These are phyloP conservation scores for Phytophthora pluvialis DNA, from an alignment of 352 stramenopile genomes.

Conservation along the genomic window DNA sequence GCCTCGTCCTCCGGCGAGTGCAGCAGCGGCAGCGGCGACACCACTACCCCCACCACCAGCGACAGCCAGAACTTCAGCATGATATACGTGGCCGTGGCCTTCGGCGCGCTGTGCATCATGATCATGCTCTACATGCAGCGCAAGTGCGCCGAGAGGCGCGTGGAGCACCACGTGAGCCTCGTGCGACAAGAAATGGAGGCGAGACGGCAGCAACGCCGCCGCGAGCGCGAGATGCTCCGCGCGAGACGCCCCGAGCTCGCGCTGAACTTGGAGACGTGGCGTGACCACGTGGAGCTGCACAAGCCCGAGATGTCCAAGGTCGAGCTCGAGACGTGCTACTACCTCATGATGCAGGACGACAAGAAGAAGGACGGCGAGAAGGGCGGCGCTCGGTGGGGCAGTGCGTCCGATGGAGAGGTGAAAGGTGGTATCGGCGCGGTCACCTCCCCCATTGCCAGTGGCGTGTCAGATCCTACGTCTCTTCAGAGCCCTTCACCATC, in stretches of 20 bases:
- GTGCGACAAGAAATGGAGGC: conserved; percentile 37
- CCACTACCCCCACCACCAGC: not conserved
- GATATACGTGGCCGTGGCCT: conserved; percentile 43
- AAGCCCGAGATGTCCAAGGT: conserved; percentile 45
- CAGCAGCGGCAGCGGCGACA: conserved; percentile 11
- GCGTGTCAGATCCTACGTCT: conserved; percentile 11
- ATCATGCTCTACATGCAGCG: conserved; percentile 51
- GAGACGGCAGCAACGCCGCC: conserved; percentile 22
- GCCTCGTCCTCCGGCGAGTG: conserved; percentile 12
- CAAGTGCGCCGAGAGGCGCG: conserved; percentile 39
- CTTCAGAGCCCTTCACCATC: conserved; percentile 14
- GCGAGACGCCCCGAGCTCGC: conserved; percentile 34
- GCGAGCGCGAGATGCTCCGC: conserved; percentile 36
- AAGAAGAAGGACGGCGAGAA: conserved; percentile 33
- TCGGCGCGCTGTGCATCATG: conserved; percentile 38
- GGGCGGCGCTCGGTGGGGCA: conserved; percentile 16
- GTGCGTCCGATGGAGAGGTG: conserved; percentile 16
- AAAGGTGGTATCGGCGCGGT: conserved; percentile 23
- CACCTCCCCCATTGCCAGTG: conserved; percentile 19
- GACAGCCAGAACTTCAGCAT: conserved; percentile 25
- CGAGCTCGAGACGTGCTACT: conserved; percentile 43
- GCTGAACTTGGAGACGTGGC: conserved; percentile 42
- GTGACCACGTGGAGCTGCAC: conserved; percentile 42
- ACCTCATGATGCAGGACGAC: conserved; percentile 42
- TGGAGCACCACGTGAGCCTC: conserved; percentile 24